Evolutionary conservation across 202 grass and related monocot species (phyloP).

Genomic region (Schoenoplectus tabernaemontani): DNA sequence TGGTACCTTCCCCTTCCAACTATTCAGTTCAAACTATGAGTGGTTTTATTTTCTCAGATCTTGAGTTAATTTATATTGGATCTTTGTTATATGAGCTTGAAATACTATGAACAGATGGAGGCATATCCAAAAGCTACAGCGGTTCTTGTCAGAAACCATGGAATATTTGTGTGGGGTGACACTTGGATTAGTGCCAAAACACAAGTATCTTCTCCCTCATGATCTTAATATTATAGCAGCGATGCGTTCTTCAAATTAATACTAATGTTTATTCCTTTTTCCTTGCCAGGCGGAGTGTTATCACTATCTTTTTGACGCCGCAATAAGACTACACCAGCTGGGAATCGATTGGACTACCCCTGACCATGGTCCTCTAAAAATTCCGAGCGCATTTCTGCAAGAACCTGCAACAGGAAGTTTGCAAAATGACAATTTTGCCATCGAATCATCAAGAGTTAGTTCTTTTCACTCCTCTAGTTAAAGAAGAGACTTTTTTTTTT

Average conservation of each 20-base stretch:
- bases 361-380: conserved; percentile 52
- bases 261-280: conserved; percentile 12
- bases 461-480: conserved; percentile 10
- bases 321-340: conserved; percentile 77
- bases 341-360: conserved; percentile 82
- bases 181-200: conserved; percentile 98
- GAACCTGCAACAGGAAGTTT: conserved; percentile 17
- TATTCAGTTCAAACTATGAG: neutral
- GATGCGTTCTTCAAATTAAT: neutral
- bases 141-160: conserved; percentile 90
- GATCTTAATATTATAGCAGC: neutral
- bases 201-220: conserved; percentile 46
- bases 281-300: conserved; percentile 86
- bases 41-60: neutral
- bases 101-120: conserved; percentile 45
- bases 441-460: conserved; percentile 54
- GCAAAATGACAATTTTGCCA: conserved; percentile 35
- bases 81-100: conserved; percentile 6
- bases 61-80: conserved; percentile 9
- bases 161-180: conserved; percentile 96
- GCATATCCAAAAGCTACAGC: conserved; percentile 91
- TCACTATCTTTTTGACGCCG: conserved; percentile 94
- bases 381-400: conserved; percentile 31
- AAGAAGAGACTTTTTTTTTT: neutral
- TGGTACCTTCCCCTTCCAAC: neutral